Percentiles rank a stretch among this genome's conserved stretches.
These are phyloP conservation scores for Prinsepia uniflora DNA, from an alignment of 306 rosid species.

Conservation along the genomic window DNA sequence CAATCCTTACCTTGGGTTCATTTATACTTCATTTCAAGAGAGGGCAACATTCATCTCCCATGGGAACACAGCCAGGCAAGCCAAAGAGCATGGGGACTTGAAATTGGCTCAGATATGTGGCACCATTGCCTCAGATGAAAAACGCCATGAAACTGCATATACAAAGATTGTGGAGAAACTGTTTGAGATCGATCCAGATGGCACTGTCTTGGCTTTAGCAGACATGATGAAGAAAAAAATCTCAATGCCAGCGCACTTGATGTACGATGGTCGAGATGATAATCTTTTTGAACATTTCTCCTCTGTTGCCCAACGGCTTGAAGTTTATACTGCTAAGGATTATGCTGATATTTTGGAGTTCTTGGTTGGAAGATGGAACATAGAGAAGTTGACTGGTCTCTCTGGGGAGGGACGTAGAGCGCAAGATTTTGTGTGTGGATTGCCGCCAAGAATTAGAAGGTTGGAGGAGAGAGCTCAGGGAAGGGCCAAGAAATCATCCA, in stretches of 20 bases:
- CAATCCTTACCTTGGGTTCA: slow-evolving; percentile 54
- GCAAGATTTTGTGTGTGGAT: slow-evolving; percentile 44
- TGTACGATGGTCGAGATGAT: slow-evolving; percentile 45
- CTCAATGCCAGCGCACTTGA: slow-evolving; percentile 57
- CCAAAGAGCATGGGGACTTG: slow-evolving; percentile 49
- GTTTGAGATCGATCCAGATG: slow-evolving; percentile 51
- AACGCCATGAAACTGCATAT: slow-evolving; percentile 53
- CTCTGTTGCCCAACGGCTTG: slow-evolving; percentile 47
- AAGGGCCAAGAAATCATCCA: slow-evolving; percentile 38
- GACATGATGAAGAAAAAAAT: slow-evolving; percentile 59
- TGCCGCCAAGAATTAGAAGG: slow-evolving; percentile 45
- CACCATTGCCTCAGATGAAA: slow-evolving; percentile 53
- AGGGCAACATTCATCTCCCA: slow-evolving; percentile 59
- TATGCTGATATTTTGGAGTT: slow-evolving; percentile 59
- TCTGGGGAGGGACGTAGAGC: slow-evolving; percentile 44
- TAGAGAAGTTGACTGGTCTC: slow-evolving; percentile 46
- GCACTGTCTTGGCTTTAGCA: slow-evolving; percentile 49
- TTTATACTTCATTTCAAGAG: slow-evolving; percentile 61
- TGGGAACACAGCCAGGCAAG: slow-evolving; percentile 57
- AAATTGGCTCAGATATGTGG: slow-evolving; percentile 55
- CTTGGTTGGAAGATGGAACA: slow-evolving; percentile 49
- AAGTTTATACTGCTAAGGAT: slow-evolving; percentile 49
- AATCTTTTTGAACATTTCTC: slow-evolving; percentile 45
- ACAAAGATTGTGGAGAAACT: slow-evolving; percentile 60
- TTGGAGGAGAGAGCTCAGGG: slow-evolving; percentile 50